Conservation (phyloP, 176 grass and related monocot species). For the Oryza nivara region DNA sequence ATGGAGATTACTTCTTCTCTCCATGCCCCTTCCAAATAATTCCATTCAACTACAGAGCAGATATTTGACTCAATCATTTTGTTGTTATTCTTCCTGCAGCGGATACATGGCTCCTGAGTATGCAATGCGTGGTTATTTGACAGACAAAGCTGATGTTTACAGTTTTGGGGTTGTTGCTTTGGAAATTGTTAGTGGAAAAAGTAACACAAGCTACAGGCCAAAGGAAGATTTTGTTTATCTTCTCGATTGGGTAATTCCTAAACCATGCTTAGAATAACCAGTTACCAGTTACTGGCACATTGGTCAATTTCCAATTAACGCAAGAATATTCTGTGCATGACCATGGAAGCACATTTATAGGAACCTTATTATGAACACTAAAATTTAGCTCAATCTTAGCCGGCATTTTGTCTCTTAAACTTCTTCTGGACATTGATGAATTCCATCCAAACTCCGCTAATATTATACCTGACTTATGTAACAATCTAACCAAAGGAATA, state of each 20-base stretch:
- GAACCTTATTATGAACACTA: not conserved
- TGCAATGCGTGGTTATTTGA: conserved; percentile 95
- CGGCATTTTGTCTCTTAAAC: not conserved
- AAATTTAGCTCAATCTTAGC: conserved; percentile 15
- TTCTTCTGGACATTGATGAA: conserved; percentile 17
- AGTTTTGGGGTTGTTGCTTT: conserved; percentile 94
- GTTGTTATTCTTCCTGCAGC: conserved; percentile 52
- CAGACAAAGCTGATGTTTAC: conserved; percentile 93
- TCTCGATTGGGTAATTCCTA: conserved; percentile 82
- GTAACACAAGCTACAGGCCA: conserved; percentile 91
- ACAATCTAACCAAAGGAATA: conserved; percentile 6
- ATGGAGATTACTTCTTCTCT: conserved; percentile 24
- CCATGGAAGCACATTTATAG: not conserved
- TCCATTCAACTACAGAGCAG: conserved; percentile 12
- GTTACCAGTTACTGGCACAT: not conserved
- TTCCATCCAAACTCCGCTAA: not conserved
- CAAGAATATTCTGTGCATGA: not conserved
- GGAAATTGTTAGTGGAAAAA: conserved; percentile 93
- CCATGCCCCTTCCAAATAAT: not conserved
- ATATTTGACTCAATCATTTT: conserved; percentile 22
- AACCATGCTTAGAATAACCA: conserved; percentile 19
- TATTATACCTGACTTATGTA: conserved; percentile 1
- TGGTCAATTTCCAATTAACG: conserved; percentile 12
- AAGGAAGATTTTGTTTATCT: conserved; percentile 95
- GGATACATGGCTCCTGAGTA: conserved; percentile 99